phyloP scores from a whole-genome alignment of 2,329 filamentous ascomycete genomes.

The Botrytis tulipae region DNA sequence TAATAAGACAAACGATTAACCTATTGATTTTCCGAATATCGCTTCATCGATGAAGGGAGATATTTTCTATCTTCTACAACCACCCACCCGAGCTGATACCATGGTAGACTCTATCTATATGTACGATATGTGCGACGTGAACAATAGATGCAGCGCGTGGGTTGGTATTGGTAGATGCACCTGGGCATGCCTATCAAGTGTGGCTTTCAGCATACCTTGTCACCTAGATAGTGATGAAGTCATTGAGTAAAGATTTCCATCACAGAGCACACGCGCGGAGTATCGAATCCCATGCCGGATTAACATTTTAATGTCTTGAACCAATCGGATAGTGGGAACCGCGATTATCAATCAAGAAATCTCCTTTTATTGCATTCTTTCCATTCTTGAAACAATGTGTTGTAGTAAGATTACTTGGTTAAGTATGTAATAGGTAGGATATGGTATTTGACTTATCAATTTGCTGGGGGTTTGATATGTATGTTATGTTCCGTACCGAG shows the following conservation, averaged over 20 bases:
- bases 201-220: background rate
- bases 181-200: background rate
- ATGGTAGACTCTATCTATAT: background rate
- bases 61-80: background rate
- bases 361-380: background rate
- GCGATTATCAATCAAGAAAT: constrained; percentile 9
- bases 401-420: background rate
- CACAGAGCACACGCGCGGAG: background rate
- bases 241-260: background rate
- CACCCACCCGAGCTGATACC: background rate
- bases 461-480: background rate
- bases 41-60: background rate
- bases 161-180: background rate
- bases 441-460: background rate
- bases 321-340: background rate
- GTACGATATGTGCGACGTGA: background rate
- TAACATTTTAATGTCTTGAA: background rate
- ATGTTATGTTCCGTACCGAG: background rate
- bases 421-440: background rate
- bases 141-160: background rate
- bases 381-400: constrained; percentile 6
- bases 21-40: background rate
- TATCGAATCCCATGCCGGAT: background rate
- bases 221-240: background rate
- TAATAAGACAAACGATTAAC: background rate